These are phyloP conservation scores for Dendrobium officinale DNA, from an alignment of 106 monocot genomes.

Conservation along the genomic window DNA sequence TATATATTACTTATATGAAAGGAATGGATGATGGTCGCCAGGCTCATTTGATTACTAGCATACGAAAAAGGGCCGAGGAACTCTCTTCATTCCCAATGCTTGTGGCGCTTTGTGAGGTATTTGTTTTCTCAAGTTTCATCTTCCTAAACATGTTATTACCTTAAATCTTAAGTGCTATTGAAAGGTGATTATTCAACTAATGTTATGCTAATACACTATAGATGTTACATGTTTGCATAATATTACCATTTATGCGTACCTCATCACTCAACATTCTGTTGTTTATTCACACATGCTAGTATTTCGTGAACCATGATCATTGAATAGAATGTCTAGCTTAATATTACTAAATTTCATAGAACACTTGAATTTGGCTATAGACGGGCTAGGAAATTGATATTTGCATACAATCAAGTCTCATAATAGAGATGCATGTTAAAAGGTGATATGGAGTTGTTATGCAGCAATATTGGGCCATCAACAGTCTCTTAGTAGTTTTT, in stretches of 20 bases:
- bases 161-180: not conserved
- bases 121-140: not conserved
- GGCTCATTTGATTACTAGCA: conserved; percentile 27
- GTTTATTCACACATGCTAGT: not conserved
- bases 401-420: not conserved
- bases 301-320: not conserved
- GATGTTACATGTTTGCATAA: not conserved
- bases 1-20: conserved; percentile 58
- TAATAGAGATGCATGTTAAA: not conserved
- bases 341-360: not conserved
- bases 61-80: conserved; percentile 57
- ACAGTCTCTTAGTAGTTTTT: not conserved
- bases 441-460: not conserved
- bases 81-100: conserved; percentile 74
- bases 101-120: conserved; percentile 82
- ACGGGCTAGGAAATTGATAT: not conserved
- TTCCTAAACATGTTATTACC: not conserved
- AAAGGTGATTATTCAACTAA: not conserved
- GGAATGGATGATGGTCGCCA: conserved; percentile 78
- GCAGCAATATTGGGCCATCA: not conserved
- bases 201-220: not conserved
- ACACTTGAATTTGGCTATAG: no score
- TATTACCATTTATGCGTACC: not conserved
- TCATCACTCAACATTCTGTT: not conserved
- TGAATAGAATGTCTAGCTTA: not conserved